phyloP scores from a whole-genome alignment of 352 stramenopile species.

The Globisporangium paddicum region DNA sequence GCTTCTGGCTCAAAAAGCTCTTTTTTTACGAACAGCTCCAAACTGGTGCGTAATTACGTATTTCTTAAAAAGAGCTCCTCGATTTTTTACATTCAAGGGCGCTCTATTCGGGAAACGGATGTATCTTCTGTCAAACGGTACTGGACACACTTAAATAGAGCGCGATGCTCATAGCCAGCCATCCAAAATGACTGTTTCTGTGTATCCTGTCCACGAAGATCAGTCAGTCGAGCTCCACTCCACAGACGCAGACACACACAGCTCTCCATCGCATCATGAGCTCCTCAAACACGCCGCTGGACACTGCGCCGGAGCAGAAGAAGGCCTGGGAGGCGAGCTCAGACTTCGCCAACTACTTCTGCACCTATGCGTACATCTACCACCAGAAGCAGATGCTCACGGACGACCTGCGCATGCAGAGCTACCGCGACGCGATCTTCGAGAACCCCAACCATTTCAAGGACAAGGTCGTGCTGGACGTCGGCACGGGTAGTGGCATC shows the following conservation, averaged over 20 bases:
- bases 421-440: slow-evolving; percentile 98
- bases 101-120: background rate
- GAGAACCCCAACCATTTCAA: slow-evolving; percentile 97
- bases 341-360: slow-evolving; percentile 90
- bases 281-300: slow-evolving; percentile 19
- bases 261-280: slow-evolving; percentile 13
- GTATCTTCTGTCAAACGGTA: background rate
- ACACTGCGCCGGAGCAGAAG: slow-evolving; percentile 75
- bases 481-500: slow-evolving; percentile 98
- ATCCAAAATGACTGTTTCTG: background rate
- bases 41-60: slow-evolving; percentile 3
- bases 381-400: slow-evolving; percentile 99
- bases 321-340: slow-evolving; percentile 79
- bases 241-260: background rate
- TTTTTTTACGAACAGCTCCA: background rate
- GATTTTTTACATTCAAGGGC: slow-evolving; percentile 1
- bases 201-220: background rate
- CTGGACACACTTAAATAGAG: too few species aligned
- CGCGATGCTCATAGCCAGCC: background rate
- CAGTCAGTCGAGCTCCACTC: background rate
- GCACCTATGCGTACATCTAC: slow-evolving; percentile 89
- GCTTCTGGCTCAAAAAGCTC: background rate
- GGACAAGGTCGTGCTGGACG: slow-evolving; percentile 99
- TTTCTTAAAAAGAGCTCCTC: background rate
- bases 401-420: slow-evolving; percentile 98